A percentile compares a stretch with the other conserved stretches of the same genome.
Evolutionary conservation across 139 green algal species (phyloP).

Genomic region (Volvox reticuliferus): DNA sequence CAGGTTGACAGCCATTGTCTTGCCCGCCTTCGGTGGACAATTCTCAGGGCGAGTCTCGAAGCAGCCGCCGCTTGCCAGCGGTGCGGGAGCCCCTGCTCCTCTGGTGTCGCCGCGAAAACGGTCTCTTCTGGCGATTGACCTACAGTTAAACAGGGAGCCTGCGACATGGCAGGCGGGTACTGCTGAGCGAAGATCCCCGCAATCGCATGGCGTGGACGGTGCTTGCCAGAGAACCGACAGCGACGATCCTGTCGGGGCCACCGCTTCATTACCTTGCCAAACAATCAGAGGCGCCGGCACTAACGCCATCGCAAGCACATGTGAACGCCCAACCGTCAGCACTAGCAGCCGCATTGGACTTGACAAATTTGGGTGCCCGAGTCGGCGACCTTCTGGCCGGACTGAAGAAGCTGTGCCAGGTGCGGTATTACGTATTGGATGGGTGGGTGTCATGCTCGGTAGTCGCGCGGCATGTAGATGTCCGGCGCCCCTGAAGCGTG

Average conservation of each 20-base stretch:
- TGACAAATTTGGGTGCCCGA: not conserved
- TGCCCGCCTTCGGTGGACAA: not conserved
- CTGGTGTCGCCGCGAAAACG: not conserved
- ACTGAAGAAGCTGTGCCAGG: not conserved
- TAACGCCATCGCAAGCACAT: not conserved
- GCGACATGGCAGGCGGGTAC: no score
- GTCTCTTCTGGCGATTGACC: no score
- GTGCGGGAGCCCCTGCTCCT: not conserved
- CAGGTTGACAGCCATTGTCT: not conserved
- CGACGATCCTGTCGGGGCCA: not conserved
- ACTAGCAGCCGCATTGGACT: not conserved
- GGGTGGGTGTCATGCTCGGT: no score
- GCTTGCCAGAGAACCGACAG: not conserved
- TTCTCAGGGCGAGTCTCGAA: not conserved
- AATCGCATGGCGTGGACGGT: no score
- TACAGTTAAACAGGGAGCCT: no score
- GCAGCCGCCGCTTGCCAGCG: not conserved
- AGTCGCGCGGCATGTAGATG: no score
- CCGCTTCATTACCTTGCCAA: not conserved
- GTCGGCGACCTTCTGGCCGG: not conserved
- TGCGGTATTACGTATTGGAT: not conserved
- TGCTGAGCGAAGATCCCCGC: no score
- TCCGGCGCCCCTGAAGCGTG: no score
- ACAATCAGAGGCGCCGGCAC: not conserved
- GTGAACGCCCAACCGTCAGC: not conserved